Percentiles rank a stretch among this genome's conserved stretches.
phyloP scores from a whole-genome alignment of 2,329 filamentous ascomycete species.

The Kalmusia sp. region DNA sequence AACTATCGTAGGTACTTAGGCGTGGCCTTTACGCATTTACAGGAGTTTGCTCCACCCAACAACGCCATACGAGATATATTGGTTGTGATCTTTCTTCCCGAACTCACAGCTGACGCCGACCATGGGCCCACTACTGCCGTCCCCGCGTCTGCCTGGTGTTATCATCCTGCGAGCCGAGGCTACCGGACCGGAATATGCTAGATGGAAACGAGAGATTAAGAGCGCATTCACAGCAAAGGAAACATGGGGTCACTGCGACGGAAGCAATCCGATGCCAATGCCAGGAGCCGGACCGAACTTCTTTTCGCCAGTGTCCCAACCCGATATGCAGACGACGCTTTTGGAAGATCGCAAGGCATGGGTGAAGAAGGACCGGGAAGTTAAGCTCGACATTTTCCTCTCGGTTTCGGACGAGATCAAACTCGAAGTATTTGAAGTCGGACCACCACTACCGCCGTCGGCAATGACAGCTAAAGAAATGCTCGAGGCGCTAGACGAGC shows the following conservation, averaged over 20 bases:
- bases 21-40: conserved; percentile 4
- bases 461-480: conserved; percentile 41
- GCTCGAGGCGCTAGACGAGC: conserved; percentile 37
- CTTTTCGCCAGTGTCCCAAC: conserved; percentile 23
- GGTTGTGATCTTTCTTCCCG: neutral
- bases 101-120: conserved; percentile 4
- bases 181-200: conserved; percentile 38
- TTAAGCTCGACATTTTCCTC: conserved; percentile 46
- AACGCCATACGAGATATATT: neutral
- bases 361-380: conserved; percentile 44
- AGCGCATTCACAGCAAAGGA: conserved; percentile 39
- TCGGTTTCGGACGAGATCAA: conserved; percentile 46
- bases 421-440: conserved; percentile 44
- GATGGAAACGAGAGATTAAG: conserved; percentile 42
- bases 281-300: conserved; percentile 32
- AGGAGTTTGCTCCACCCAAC: neutral
- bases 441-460: conserved; percentile 41
- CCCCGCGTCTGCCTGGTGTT: conserved; percentile 40
- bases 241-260: conserved; percentile 44
- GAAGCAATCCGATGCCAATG: conserved; percentile 42
- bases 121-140: conserved; percentile 27
- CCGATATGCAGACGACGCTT: conserved; percentile 36
- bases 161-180: conserved; percentile 30
- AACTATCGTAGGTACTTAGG: conserved; percentile 7
- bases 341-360: conserved; percentile 44